Conservation (phyloP, 2,329 filamentous ascomycete genomes). For the Paecilomyces sp. region DNA sequence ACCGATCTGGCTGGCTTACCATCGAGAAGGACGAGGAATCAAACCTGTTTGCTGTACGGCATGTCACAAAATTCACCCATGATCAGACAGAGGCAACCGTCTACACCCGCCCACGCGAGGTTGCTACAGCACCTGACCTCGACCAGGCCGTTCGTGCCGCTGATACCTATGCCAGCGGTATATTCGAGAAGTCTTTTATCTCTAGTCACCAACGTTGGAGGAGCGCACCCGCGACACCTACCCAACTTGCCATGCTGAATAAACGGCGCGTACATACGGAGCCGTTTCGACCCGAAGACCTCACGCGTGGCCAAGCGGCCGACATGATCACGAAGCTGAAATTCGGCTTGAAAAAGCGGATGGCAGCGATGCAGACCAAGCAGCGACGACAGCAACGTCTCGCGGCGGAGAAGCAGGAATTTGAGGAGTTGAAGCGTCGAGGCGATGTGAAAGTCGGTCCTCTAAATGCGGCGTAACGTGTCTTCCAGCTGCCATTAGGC, state of each 20-base stretch:
- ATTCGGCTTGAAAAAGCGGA: constrained; percentile 63
- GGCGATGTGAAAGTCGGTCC: constrained; percentile 44
- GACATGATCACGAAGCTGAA: constrained; percentile 91
- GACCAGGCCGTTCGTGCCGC: constrained; percentile 72
- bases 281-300: constrained; percentile 51
- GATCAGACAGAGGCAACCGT: constrained; percentile 38
- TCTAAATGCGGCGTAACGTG: constrained; percentile 10
- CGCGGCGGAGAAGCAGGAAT: constrained; percentile 23
- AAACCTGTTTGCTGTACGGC: constrained; percentile 22
- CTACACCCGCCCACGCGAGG: constrained; percentile 60
- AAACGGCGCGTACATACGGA: constrained; percentile 42
- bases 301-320: constrained; percentile 73
- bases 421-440: constrained; percentile 21
- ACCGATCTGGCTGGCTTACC: constrained; percentile 54
- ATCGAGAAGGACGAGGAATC: constrained; percentile 32
- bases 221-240: constrained; percentile 50
- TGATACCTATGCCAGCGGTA: constrained; percentile 67
- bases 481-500: neutral
- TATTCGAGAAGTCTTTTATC: constrained; percentile 63
- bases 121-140: constrained; percentile 61
- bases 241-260: constrained; percentile 41
- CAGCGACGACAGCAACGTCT: constrained; percentile 45
- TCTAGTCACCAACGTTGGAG: constrained; percentile 64
- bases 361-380: constrained; percentile 46
- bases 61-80: constrained; percentile 23